Percentiles rank a stretch among this genome's conserved stretches.
phyloP scores from a whole-genome alignment of 129 eudicot genomes.

The Helianthus tuberosus region DNA sequence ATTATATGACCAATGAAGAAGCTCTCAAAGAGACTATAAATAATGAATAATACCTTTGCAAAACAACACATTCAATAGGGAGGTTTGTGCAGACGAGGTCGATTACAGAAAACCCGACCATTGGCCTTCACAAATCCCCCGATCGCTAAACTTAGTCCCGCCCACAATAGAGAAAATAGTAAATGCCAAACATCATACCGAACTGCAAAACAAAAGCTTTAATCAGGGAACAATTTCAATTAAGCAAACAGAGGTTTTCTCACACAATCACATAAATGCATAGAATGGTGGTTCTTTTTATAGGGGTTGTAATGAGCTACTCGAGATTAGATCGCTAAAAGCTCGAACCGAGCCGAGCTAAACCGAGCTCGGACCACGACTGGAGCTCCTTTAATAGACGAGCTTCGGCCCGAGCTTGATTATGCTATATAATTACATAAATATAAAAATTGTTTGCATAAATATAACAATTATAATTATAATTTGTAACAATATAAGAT shows the following conservation, averaged over 20 bases:
- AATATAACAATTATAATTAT: neutral
- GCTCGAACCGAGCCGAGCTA: neutral
- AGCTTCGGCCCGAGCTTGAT: neutral
- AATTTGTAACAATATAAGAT: neutral
- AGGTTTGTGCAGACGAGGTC: slow-evolving; percentile 77
- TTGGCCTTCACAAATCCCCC: slow-evolving; percentile 73
- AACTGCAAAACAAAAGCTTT: slow-evolving; percentile 49
- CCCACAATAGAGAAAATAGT: slow-evolving; percentile 75
- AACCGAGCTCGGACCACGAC: neutral
- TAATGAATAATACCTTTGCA: slow-evolving; percentile 16
- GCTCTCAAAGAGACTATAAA: slow-evolving; percentile 11
- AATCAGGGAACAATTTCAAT: slow-evolving; percentile 6
- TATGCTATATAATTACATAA: neutral
- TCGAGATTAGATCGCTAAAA: neutral
- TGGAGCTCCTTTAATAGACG: neutral
- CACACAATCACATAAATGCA: neutral
- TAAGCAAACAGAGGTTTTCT: neutral
- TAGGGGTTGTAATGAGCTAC: neutral
- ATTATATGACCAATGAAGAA: slow-evolving; percentile 17
- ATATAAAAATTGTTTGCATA: neutral
- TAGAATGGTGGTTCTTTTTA: neutral
- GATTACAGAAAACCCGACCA: slow-evolving; percentile 81
- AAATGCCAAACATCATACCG: slow-evolving; percentile 51
- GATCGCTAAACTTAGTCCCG: slow-evolving; percentile 70
- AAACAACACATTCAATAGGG: slow-evolving; percentile 28